phyloP scores from a whole-genome alignment of 1,139 yeast species.

The Kurtzmaniella natalensis region DNA sequence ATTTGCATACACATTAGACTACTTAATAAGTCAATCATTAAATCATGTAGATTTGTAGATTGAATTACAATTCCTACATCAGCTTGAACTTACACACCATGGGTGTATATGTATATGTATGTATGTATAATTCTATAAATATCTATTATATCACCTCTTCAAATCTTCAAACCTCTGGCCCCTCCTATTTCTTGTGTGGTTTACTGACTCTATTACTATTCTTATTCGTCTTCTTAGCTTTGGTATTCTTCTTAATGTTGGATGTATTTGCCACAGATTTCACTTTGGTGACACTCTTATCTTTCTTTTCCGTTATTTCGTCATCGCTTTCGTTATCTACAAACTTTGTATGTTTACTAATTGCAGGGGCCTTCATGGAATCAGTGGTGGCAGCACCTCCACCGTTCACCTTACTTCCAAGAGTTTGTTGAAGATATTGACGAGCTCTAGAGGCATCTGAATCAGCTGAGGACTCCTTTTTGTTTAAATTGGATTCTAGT shows the following conservation, averaged over 20 bases:
- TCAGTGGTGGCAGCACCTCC: conserved; percentile 28
- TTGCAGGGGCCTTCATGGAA: conserved; percentile 45
- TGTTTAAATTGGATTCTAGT: conserved; percentile 23
- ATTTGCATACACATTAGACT: no score
- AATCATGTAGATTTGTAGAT: no score
- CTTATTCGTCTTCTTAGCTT: conserved; percentile 5
- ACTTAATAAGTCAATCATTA: no score
- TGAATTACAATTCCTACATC: no score
- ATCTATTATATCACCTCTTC: no score
- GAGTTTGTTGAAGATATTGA: conserved; percentile 41
- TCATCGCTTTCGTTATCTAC: conserved; percentile 16
- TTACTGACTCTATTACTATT: neutral
- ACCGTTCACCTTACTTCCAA: conserved; percentile 31
- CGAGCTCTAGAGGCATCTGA: conserved; percentile 35
- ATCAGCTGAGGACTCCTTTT: conserved; percentile 15
- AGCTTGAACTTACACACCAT: no score
- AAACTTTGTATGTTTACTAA: conserved; percentile 60
- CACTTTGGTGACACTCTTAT: conserved; percentile 6
- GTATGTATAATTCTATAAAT: no score
- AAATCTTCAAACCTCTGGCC: neutral
- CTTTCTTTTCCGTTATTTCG: neutral
- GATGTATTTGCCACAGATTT: conserved; percentile 7
- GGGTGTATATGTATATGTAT: no score
- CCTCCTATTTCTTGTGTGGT: neutral
- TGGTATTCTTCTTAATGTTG: conserved; percentile 3